Evolutionary conservation across 208 protist genomes (phyloP), one percentile per base, ranked within the genome.

Genomic region (Porcisia deanei): DNA sequence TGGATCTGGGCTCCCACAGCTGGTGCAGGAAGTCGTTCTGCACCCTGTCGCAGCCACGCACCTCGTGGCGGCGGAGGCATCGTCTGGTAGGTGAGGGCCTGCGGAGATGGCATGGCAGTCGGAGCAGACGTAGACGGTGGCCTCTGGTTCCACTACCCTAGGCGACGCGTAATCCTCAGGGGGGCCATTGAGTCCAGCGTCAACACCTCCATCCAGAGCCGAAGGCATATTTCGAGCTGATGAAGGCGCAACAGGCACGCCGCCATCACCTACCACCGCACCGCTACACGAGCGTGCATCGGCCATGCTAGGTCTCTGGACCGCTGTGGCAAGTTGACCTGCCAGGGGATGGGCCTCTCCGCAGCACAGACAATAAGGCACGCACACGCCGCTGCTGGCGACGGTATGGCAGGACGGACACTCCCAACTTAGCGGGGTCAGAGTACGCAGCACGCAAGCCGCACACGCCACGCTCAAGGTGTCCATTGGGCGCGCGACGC

Each of bases 321-420:
- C 54, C 16, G 10, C 54, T 30, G 41, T 34, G 30, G 37, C 52
- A 54, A 73, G 54, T 22, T 53, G 43, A 55, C 14, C 30, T 6
- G 57, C 58, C 30, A 45, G 45, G 6, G 91, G 89, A 76, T 95
- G 91, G 18, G 86, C 73, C 20, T 68, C 77, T 12, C 86, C 76
- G 74, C 91, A 95, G 61, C 58, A 54, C 57, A 95, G 73, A 73
- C 91, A 95, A 57, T 70, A 73, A 25, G 72, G 64, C 63, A 88
- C 61, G 18, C 12, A 43, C 57, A 86, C 87, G 3, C 86, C 87
- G 47, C 82, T 88, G 39, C 10, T 55, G 12, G 81, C 68, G 1
- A 68, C 47, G 66, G 75, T 84, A 47, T 80, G 80, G 73, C 91
- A 95, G 49, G 73, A 66, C 10, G 85, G 68, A 52, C 91, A 95